Base-by-base conservation (phyloP, 1,139 yeast genomes). In the Suhomyces ambrosiae region DNA sequence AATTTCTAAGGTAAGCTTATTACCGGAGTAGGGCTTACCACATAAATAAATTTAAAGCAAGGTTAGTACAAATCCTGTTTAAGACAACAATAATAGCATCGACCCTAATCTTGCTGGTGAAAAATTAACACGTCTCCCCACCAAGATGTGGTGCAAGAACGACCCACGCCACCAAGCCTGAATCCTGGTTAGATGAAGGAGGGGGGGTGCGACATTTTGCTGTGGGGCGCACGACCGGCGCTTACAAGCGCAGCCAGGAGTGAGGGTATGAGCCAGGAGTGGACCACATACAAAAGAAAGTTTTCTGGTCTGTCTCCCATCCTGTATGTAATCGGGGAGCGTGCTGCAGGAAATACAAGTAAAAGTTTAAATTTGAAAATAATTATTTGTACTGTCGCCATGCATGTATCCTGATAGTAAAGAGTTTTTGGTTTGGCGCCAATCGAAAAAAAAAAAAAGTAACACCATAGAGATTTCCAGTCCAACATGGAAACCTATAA, bases 331-430 rank as follows among this genome's bases (percentile, higher is more conserved):
- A 29, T 23, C 15, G 11, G 31, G 11, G 34, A 17, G 8, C 9
- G 21, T 6, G 21, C 8, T 18, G 21, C 21, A 8, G 21, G 21
- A 18, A 8, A 18, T 8, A 18, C 21, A 18, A 18, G 21, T 16
- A 22, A 26, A 37, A 33, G 33, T 12, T 33, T 24, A 30, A 33
- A 23, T 18, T 6, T 15, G 15, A 25, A 26, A 35, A 32, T 21
- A 25, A 31, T 30, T 34, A 27, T 34, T 31, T 23, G 27, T 19
- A 9, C 25, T 7, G 16, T 22, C 33, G 28, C 16, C 15, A 17
- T 23, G 32, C n/a, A 27, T 17, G 11, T 12, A 27, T 41, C 41
- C 45, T 24, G 45, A 33, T 41, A 41, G 30, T 26, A 39, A 16
- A 23, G 42, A 31, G 26, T 23, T 36, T n/a, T 6, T 29, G 18